A percentile compares a stretch with the other conserved stretches of the same genome.
Evolutionary conservation across 495 filamentous ascomycete genomes (phyloP).

Genomic region (Aspergillus cristatus): DNA sequence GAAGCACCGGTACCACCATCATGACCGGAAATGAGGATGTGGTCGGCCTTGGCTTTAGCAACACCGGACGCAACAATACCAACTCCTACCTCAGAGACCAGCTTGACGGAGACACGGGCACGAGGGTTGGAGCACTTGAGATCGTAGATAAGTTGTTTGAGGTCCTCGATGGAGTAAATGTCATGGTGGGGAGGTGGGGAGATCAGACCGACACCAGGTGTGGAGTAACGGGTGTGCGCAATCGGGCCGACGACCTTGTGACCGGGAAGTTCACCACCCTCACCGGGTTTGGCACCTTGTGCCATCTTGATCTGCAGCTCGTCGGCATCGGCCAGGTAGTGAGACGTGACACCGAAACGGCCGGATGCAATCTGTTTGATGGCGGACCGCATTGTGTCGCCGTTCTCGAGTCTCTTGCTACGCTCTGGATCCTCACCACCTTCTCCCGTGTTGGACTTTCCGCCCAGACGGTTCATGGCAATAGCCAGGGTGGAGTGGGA

Average conservation of each 20-base stretch:
- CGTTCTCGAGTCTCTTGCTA: constrained; percentile 77
- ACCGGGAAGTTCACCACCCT: constrained; percentile 95
- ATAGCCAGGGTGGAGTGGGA: constrained; percentile 95
- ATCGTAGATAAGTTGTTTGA: constrained; percentile 99
- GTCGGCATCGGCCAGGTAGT: constrained; percentile 97
- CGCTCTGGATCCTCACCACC: constrained; percentile 96
- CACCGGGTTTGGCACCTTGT: constrained; percentile 96
- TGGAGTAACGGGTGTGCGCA: constrained; percentile 94
- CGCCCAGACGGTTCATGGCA: constrained; percentile 95
- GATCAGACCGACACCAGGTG: constrained; percentile 94
- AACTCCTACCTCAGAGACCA: constrained; percentile 96
- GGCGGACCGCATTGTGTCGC: constrained; percentile 95
- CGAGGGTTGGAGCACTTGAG: constrained; percentile 96
- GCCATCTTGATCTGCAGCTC: constrained; percentile 99
- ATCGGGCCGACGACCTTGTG: constrained; percentile 98
- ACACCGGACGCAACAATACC: constrained; percentile 98
- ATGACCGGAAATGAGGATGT: constrained; percentile 96
- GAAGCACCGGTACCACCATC: constrained; percentile 98
- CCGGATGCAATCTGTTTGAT: constrained; percentile 99
- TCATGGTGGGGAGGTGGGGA: constrained; percentile 99
- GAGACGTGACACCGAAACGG: constrained; percentile 94
- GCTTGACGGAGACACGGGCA: constrained; percentile 93
- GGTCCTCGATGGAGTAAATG: constrained; percentile 97
- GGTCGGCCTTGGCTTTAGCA: constrained; percentile 96
- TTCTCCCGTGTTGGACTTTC: constrained; percentile 98